Evolutionary conservation across 345 rosid genomes (phyloP).

Genomic region (Capsella bursapastoris): DNA sequence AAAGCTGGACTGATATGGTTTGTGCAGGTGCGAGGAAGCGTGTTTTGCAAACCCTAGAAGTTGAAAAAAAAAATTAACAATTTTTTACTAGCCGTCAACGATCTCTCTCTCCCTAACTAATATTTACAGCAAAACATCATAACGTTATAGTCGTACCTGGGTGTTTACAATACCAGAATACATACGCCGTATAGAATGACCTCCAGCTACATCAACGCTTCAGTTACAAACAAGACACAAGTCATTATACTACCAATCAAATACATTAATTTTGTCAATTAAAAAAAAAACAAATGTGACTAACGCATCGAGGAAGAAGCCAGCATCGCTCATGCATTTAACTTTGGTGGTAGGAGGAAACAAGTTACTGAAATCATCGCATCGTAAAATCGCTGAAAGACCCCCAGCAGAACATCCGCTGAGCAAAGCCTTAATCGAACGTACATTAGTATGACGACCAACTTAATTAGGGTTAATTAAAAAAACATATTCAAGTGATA

Average conservation of each 20-base stretch:
- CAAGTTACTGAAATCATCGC: constrained; percentile 60
- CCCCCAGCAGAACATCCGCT: constrained; percentile 98
- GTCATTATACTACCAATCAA: not conserved
- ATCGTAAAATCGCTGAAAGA: constrained; percentile 67
- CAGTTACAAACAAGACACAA: constrained; percentile 25
- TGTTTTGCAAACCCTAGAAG: constrained; percentile 37
- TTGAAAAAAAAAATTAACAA: constrained; percentile 1
- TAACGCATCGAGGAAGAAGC: constrained; percentile 89
- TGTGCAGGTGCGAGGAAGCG: constrained; percentile 39
- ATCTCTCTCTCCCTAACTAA: not conserved
- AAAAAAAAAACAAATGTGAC: not conserved
- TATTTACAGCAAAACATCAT: not conserved
- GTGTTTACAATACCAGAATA: constrained; percentile 71
- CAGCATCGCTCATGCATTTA: constrained; percentile 96
- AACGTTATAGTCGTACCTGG: constrained; percentile 55
- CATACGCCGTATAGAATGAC: constrained; percentile 67
- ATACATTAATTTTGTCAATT: not conserved
- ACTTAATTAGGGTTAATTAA: not conserved
- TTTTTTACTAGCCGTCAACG: not conserved
- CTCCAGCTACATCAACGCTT: constrained; percentile 85
- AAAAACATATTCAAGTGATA: not conserved
- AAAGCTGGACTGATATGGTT: constrained; percentile 30
- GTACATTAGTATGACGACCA: too few species aligned
- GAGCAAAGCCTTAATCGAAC: constrained; percentile 69
- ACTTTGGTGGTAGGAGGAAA: constrained; percentile 67